Percentiles rank a stretch among this genome's conserved stretches.
These are phyloP conservation scores for Knoxdaviesia capensis DNA, from an alignment of 2,329 filamentous ascomycete genomes.

Conservation along the genomic window DNA sequence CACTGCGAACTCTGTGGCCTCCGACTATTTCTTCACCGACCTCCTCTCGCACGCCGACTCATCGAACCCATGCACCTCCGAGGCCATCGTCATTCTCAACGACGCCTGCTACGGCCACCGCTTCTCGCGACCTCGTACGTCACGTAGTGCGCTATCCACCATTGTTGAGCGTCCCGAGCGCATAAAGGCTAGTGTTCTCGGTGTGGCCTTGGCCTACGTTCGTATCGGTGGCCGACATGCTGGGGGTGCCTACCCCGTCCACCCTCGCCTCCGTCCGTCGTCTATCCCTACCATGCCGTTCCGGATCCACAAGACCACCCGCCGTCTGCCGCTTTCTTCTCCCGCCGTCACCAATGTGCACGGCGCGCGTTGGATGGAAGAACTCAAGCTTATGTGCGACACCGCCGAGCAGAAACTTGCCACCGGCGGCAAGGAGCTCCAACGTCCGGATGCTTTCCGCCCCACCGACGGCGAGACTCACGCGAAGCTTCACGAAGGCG, in stretches of 20 bases:
- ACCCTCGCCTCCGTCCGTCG: slow-evolving; percentile 36
- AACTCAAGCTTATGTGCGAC: slow-evolving; percentile 69
- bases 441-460: slow-evolving; percentile 42
- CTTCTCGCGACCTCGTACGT: slow-evolving; percentile 65
- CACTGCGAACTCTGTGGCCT: slow-evolving; percentile 39
- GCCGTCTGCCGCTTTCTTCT: slow-evolving; percentile 51
- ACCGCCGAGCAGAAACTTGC: slow-evolving; percentile 61
- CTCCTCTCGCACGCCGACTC: slow-evolving; percentile 38
- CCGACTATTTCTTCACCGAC: slow-evolving; percentile 49
- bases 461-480: slow-evolving; percentile 19
- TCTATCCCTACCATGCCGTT: slow-evolving; percentile 50
- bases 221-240: slow-evolving; percentile 66
- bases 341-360: slow-evolving; percentile 78
- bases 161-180: slow-evolving; percentile 92
- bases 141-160: slow-evolving; percentile 46
- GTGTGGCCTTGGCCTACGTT: slow-evolving; percentile 74
- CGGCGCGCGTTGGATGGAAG: slow-evolving; percentile 81
- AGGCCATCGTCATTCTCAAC: slow-evolving; percentile 71
- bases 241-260: slow-evolving; percentile 46
- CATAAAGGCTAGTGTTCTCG: slow-evolving; percentile 64
- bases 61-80: slow-evolving; percentile 19
- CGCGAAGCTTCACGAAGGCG: slow-evolving; percentile 60
- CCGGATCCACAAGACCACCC: slow-evolving; percentile 60
- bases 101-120: slow-evolving; percentile 92
- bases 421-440: slow-evolving; percentile 56